A percentile compares a stretch with the other conserved stretches of the same genome.
Evolutionary conservation across 495 filamentous ascomycete species (phyloP).

Genomic region (Talaromyces thailandensis): DNA sequence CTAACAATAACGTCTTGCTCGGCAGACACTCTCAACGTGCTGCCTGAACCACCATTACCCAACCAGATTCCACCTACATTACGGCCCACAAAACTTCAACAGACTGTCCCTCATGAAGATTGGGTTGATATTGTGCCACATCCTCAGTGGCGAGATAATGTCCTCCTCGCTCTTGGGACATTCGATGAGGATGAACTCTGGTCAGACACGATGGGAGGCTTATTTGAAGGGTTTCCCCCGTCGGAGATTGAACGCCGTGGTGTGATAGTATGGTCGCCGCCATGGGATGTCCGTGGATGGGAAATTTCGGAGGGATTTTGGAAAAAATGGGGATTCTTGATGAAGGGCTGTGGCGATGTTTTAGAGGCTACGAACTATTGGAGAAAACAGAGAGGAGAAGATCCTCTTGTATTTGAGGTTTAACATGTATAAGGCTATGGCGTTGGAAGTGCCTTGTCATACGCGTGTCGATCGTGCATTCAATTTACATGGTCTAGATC

Average conservation of each 20-base stretch:
- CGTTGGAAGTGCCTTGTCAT: not conserved
- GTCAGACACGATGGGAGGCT: conserved; percentile 2
- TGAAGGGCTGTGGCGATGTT: conserved; percentile 20
- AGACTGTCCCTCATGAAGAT: conserved; percentile 4
- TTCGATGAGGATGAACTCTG: conserved; percentile 6
- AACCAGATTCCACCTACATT: conserved; percentile 20
- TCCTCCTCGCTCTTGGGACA: conserved; percentile 1
- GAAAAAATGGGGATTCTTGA: conserved; percentile 34
- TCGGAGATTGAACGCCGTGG: conserved; percentile 1
- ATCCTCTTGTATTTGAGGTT: conserved; percentile 9
- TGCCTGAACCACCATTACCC: conserved; percentile 17
- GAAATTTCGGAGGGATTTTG: conserved; percentile 38
- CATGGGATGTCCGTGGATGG: conserved; percentile 15
- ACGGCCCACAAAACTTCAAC: conserved; percentile 24
- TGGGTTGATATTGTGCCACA: conserved; percentile 2
- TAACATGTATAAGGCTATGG: not conserved
- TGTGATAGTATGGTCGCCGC: conserved; percentile 4
- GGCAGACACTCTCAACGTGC: conserved; percentile 21
- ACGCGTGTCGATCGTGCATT: not conserved
- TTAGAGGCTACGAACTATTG: conserved; percentile 35
- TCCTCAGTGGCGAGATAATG: not conserved
- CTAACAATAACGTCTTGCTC: conserved; percentile 16
- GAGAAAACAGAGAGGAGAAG: conserved; percentile 28
- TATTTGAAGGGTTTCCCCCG: conserved; percentile 3
- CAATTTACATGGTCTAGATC: not conserved